phyloP scores from a whole-genome alignment of 805 yeast genomes.

The Jamesozyma jinghongensis region DNA sequence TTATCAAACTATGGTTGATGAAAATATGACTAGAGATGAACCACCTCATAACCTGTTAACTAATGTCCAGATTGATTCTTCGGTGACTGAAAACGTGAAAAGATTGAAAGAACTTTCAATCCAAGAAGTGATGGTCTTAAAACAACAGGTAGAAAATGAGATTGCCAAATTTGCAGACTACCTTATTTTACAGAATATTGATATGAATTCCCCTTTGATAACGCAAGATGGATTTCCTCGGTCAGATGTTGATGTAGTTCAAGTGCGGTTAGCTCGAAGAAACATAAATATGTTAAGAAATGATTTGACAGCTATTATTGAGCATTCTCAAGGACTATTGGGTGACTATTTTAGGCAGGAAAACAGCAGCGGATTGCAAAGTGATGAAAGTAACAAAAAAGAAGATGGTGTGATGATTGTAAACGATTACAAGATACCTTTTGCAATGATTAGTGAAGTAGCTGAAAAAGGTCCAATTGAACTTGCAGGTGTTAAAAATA shows the following conservation, averaged over 20 bases:
- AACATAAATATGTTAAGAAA: constrained; percentile 60
- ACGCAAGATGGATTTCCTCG: constrained; percentile 81
- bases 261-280: constrained; percentile 51
- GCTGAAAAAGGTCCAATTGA: constrained; percentile 48
- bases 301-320: constrained; percentile 48
- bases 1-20: not conserved
- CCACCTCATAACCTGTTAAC: constrained; percentile 3
- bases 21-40: not conserved
- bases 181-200: constrained; percentile 40
- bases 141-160: constrained; percentile 35
- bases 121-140: constrained; percentile 25
- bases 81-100: constrained; percentile 5
- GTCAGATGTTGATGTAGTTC: constrained; percentile 69
- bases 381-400: too few species aligned
- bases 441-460: constrained; percentile 47
- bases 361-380: too few species aligned
- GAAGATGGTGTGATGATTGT: too few species aligned
- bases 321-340: constrained; percentile 40
- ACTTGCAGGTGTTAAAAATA: constrained; percentile 42
- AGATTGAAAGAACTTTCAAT: constrained; percentile 1
- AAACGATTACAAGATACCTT: constrained; percentile 34
- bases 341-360: constrained; percentile 33
- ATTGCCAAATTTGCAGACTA: constrained; percentile 35
- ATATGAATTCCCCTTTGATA: constrained; percentile 57
- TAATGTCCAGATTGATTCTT: constrained; percentile 7